phyloP scores from a whole-genome alignment of 1,139 yeast species.

The Yamadazyma dushanensis region DNA sequence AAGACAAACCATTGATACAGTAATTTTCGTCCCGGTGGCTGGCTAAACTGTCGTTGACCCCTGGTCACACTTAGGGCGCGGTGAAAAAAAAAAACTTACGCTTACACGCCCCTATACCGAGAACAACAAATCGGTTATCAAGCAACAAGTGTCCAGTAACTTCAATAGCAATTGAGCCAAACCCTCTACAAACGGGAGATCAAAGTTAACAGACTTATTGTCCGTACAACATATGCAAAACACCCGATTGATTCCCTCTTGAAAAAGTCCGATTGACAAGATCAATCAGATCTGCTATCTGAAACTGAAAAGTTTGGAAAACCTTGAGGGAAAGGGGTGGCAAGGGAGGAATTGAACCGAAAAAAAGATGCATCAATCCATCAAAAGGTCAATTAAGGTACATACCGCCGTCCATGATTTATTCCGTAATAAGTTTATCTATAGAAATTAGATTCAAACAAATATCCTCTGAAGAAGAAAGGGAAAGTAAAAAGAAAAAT shows the following conservation, averaged over 20 bases:
- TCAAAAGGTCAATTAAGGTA: slow-evolving; percentile 1
- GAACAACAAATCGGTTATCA: slow-evolving; percentile 3
- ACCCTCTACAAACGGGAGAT: too few species aligned
- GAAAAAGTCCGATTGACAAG: background rate
- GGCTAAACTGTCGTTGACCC: slow-evolving; percentile 1
- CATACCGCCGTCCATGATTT: slow-evolving; percentile 7
- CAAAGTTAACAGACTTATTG: too few species aligned
- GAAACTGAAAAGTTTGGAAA: background rate
- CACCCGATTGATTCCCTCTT: slow-evolving; percentile 1
- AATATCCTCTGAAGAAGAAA: slow-evolving; percentile 6
- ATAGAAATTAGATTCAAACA: slow-evolving; percentile 2
- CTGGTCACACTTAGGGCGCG: slow-evolving; percentile 4
- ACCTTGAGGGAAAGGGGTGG: background rate
- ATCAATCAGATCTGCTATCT: background rate
- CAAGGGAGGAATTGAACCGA: background rate
- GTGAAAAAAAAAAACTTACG: background rate
- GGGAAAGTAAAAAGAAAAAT: slow-evolving; percentile 5
- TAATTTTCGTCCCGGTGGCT: background rate
- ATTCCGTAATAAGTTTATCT: slow-evolving; percentile 1
- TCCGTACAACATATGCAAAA: too few species aligned
- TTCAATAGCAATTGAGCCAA: background rate
- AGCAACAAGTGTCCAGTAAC: background rate
- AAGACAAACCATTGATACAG: background rate
- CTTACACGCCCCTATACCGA: slow-evolving; percentile 3
- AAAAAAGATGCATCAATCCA: background rate